phyloP scores from a whole-genome alignment of 345 rosid genomes.

The Excoecaria cochinchinensis region DNA sequence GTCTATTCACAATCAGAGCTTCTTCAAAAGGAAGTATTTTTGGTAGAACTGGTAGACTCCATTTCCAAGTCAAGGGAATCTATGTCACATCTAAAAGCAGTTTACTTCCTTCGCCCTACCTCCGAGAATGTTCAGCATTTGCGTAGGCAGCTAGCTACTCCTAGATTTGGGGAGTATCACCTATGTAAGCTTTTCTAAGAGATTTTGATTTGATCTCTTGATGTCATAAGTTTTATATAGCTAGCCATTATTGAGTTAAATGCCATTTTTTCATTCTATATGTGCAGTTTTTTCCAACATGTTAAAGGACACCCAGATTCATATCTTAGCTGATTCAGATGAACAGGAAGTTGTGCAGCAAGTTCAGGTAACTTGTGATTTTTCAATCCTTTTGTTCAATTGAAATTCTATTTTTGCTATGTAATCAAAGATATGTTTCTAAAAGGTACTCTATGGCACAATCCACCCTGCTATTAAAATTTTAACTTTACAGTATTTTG shows the following conservation, averaged over 20 bases:
- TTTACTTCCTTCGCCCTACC: constrained; percentile 83
- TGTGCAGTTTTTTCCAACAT: constrained; percentile 89
- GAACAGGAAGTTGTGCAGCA: constrained; percentile 95
- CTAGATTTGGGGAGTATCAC: constrained; percentile 92
- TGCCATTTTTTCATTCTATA: not conserved
- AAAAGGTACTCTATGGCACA: not conserved
- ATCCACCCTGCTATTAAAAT: not conserved
- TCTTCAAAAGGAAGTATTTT: constrained; percentile 90
- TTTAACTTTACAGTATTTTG: not conserved
- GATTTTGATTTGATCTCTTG: not conserved
- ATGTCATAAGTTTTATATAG: not conserved
- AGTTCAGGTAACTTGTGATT: constrained; percentile 65
- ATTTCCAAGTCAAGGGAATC: constrained; percentile 77
- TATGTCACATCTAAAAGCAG: constrained; percentile 94
- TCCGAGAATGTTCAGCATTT: constrained; percentile 82
- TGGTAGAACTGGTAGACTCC: constrained; percentile 89
- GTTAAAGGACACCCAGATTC: constrained; percentile 97
- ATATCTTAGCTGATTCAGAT: constrained; percentile 93
- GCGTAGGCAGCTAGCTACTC: constrained; percentile 73
- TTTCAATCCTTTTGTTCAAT: not conserved
- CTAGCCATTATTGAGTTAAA: constrained; percentile 2
- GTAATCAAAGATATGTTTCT: not conserved
- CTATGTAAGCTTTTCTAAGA: constrained; percentile 48
- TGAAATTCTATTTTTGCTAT: not conserved
- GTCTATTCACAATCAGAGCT: constrained; percentile 93